These are phyloP conservation scores for Shiraia bambusicola DNA, from an alignment of 2,329 filamentous ascomycete genomes.

Conservation along the genomic window DNA sequence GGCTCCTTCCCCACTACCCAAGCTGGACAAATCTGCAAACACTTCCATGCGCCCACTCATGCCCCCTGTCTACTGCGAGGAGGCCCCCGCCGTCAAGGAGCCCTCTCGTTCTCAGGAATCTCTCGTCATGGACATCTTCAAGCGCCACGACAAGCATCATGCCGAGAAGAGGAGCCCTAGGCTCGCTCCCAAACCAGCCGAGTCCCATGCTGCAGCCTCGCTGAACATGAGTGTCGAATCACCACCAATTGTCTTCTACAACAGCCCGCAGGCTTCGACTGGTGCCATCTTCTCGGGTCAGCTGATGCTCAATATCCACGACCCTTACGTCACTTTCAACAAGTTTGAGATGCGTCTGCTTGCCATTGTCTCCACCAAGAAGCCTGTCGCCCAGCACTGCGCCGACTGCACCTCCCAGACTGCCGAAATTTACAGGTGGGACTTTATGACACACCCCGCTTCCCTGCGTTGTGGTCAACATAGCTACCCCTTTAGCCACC, in stretches of 20 bases:
- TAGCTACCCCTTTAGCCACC: slow-evolving; percentile 83
- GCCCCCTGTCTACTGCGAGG: slow-evolving; percentile 40
- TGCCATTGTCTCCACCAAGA: slow-evolving; percentile 73
- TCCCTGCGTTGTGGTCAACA: slow-evolving; percentile 59
- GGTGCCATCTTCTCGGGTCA: slow-evolving; percentile 85
- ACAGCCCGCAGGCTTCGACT: slow-evolving; percentile 70
- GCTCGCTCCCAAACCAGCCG: slow-evolving; percentile 32
- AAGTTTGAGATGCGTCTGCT: slow-evolving; percentile 72
- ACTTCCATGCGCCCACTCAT: slow-evolving; percentile 26
- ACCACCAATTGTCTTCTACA: slow-evolving; percentile 82
- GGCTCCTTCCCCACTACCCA: slow-evolving; percentile 35
- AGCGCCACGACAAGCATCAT: slow-evolving; percentile 38
- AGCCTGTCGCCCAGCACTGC: slow-evolving; percentile 79
- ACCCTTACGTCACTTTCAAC: slow-evolving; percentile 65
- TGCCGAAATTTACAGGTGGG: slow-evolving; percentile 77
- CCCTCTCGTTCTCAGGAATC: slow-evolving; percentile 37
- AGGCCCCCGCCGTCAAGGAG: slow-evolving; percentile 31
- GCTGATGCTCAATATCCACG: slow-evolving; percentile 71
- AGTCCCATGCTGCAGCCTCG: slow-evolving; percentile 50
- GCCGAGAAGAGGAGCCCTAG: slow-evolving; percentile 40
- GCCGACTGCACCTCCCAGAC: slow-evolving; percentile 70
- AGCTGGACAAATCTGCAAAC: slow-evolving; percentile 26
- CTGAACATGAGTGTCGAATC: slow-evolving; percentile 73
- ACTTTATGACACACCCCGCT: slow-evolving; percentile 57
- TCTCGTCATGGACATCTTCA: slow-evolving; percentile 44